Evolutionary conservation across 495 filamentous ascomycete genomes (phyloP).

Genomic region (Penicillium flavigenum): DNA sequence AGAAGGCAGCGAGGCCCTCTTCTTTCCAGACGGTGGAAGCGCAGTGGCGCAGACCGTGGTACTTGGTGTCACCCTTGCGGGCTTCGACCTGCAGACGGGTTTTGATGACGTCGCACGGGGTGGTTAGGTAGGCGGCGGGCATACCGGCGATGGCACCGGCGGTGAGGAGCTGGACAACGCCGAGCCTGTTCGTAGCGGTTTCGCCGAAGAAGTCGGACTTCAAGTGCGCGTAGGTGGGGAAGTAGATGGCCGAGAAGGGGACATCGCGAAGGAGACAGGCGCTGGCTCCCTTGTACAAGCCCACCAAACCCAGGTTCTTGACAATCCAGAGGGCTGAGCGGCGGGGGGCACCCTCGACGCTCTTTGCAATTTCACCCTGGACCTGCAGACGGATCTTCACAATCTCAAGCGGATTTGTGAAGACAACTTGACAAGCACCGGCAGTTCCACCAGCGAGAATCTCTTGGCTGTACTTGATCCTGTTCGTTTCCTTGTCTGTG

Average conservation of each 20-base stretch:
- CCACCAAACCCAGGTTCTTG: conserved; percentile 88
- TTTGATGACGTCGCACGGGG: conserved; percentile 98
- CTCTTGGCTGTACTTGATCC: conserved; percentile 72
- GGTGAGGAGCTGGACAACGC: conserved; percentile 86
- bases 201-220: conserved; percentile 95
- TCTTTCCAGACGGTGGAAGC: conserved; percentile 80
- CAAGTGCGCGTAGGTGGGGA: conserved; percentile 92
- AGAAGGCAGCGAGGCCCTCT: conserved; percentile 94
- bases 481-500: conserved; percentile 70
- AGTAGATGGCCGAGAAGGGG: conserved; percentile 98
- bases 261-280: conserved; percentile 95
- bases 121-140: conserved; percentile 97
- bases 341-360: conserved; percentile 74
- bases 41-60: conserved; percentile 84
- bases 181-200: conserved; percentile 81
- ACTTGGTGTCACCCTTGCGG: conserved; percentile 85
- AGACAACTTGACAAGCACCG: conserved; percentile 95
- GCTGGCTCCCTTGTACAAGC: conserved; percentile 95
- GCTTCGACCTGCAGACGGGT: conserved; percentile 96
- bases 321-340: conserved; percentile 98
- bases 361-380: conserved; percentile 93
- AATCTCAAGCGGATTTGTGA: conserved; percentile 97
- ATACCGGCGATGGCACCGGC: conserved; percentile 97
- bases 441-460: conserved; percentile 86
- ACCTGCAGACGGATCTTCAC: conserved; percentile 98